phyloP scores from a whole-genome alignment of 768 basidiomycete species.

The Pleurotus cornucopiae region DNA sequence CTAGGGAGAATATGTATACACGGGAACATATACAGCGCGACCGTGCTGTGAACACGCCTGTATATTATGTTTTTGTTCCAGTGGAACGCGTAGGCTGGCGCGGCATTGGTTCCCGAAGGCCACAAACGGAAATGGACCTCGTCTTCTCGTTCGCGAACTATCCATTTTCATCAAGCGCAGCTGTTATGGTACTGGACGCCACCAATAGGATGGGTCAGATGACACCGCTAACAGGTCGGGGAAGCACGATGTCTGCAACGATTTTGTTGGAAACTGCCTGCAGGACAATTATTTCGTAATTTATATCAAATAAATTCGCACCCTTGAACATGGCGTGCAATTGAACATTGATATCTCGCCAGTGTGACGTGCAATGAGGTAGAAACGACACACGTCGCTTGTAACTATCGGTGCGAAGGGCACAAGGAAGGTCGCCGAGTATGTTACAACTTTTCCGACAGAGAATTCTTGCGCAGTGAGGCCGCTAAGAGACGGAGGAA shows the following conservation, averaged over 20 bases:
- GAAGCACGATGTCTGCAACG: not conserved
- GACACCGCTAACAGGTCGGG: not conserved
- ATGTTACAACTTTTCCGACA: no score
- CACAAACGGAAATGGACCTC: no score
- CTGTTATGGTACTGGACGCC: not conserved
- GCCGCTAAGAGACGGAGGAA: not conserved
- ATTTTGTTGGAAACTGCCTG: not conserved
- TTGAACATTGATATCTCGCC: not conserved
- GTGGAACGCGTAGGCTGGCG: no score
- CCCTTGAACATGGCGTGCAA: conserved; percentile 3
- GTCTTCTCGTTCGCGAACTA: no score
- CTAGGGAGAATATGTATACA: not conserved
- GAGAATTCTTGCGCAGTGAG: no score
- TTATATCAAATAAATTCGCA: conserved; percentile 1
- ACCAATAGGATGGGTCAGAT: not conserved
- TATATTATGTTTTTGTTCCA: no score
- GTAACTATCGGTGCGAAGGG: not conserved
- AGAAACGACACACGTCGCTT: not conserved
- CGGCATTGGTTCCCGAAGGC: no score
- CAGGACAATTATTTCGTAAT: conserved; percentile 5
- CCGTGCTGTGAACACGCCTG: no score
- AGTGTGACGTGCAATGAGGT: not conserved
- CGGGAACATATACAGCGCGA: no score
- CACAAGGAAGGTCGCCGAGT: not conserved
- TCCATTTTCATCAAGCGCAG: no score